Evolutionary conservation across 257 asterid genomes (phyloP).

Genomic region (Gentiana straminea): DNA sequence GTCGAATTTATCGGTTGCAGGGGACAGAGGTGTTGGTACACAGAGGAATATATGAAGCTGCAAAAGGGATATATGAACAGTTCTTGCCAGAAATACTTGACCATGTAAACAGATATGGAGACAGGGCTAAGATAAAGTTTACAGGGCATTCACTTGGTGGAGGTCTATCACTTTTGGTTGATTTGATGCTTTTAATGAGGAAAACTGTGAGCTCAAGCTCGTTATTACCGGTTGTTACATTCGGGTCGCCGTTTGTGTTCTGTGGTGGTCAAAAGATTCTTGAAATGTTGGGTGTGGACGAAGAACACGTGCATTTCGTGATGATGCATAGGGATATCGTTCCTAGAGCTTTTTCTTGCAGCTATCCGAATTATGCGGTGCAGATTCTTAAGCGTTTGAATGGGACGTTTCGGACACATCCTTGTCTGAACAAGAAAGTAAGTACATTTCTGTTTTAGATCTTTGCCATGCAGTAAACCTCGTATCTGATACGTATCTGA

Average conservation of each 20-base stretch:
- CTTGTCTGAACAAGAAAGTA: slow-evolving; percentile 77
- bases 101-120: slow-evolving; percentile 48
- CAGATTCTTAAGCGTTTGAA: slow-evolving; percentile 63
- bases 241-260: slow-evolving; percentile 78
- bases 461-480: no score
- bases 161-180: slow-evolving; percentile 79
- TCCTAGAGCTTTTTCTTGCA: slow-evolving; percentile 90
- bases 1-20: slow-evolving; percentile 19
- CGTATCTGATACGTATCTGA: no score
- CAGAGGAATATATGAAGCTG: slow-evolving; percentile 92
- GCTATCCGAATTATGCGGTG: slow-evolving; percentile 60
- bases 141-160: slow-evolving; percentile 95
- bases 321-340: slow-evolving; percentile 90
- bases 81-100: slow-evolving; percentile 65
- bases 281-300: slow-evolving; percentile 51
- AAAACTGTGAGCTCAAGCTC: slow-evolving; percentile 32
- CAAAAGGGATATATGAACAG: slow-evolving; percentile 78
- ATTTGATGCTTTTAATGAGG: slow-evolving; percentile 66
- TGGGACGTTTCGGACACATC: slow-evolving; percentile 51
- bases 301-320: slow-evolving; percentile 61
- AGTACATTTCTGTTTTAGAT: slow-evolving; percentile 11
- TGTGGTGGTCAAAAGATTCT: slow-evolving; percentile 72
- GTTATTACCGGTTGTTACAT: slow-evolving; percentile 78
- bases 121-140: slow-evolving; percentile 67
- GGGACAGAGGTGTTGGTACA: slow-evolving; percentile 68